These are phyloP conservation scores for Xerocomus brunneocitrinus DNA, from an alignment of 768 basidiomycete species.

Conservation along the genomic window DNA sequence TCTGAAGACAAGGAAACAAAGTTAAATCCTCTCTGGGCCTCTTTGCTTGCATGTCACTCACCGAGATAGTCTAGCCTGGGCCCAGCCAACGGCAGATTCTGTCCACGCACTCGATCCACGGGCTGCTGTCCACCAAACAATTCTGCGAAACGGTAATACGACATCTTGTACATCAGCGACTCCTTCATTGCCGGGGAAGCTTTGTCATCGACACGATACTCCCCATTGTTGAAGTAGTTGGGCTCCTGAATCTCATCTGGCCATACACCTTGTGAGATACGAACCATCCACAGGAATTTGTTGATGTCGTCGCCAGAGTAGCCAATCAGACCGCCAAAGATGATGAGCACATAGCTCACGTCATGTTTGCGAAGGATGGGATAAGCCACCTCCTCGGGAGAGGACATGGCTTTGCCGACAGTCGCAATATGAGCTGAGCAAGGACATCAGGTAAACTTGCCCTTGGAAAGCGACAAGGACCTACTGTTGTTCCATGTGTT, in stretches of 20 bases:
- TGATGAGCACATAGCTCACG: constrained; percentile 94
- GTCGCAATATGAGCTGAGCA: constrained; percentile 89
- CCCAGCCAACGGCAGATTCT: constrained; percentile 69
- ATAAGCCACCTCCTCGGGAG: constrained; percentile 90
- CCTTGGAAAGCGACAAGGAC: constrained; percentile 27
- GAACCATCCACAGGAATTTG: constrained; percentile 99
- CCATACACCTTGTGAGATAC: constrained; percentile 94
- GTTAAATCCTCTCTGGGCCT: constrained; percentile 1
- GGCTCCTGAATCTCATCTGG: constrained; percentile 96
- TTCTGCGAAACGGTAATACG: constrained; percentile 92
- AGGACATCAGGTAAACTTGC: constrained; percentile 2
- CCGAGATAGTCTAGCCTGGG: constrained; percentile 87
- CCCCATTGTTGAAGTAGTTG: constrained; percentile 92
- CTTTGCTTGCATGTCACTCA: constrained; percentile 32
- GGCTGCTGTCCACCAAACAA: constrained; percentile 75
- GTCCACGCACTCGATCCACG: constrained; percentile 85
- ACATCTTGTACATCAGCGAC: constrained; percentile 99
- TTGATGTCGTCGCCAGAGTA: constrained; percentile 99
- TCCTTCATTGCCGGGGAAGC: constrained; percentile 89
- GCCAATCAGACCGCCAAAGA: constrained; percentile 94
- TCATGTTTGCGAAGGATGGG: constrained; percentile 97
- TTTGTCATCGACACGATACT: constrained; percentile 86
- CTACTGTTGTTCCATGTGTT: constrained; percentile 99
- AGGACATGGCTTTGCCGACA: constrained; percentile 98
- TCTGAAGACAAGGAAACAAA: constrained; percentile 42